Conservation (phyloP, 75 land plant species). For the Picea glauca region DNA sequence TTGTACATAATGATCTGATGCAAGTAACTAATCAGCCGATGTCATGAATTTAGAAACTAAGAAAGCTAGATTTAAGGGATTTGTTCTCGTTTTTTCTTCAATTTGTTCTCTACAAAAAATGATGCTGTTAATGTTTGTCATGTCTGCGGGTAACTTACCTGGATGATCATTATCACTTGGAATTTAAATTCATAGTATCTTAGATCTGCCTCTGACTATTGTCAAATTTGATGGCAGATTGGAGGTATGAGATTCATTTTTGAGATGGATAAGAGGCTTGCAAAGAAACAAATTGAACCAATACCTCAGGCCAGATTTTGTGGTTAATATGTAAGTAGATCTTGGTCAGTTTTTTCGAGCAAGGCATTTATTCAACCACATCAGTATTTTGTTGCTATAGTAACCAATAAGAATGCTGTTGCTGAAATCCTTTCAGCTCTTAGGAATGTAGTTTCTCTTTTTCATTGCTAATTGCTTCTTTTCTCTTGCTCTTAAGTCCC, state of each 20-base stretch:
- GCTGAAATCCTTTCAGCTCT: too few relatives aligned
- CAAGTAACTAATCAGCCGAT: neutral
- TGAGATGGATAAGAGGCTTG: slow-evolving; percentile 47
- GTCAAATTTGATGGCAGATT: slow-evolving; percentile 26
- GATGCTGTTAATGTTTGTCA: neutral
- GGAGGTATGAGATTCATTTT: slow-evolving; percentile 72
- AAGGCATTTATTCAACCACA: too few relatives aligned
- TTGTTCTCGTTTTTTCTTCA: neutral
- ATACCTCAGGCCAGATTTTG: too few relatives aligned
- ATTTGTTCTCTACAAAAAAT: neutral
- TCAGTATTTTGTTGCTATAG: too few relatives aligned
- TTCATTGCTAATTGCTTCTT: too few relatives aligned
- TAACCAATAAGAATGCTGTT: too few relatives aligned
- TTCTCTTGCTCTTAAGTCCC: too few relatives aligned
- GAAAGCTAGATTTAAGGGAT: neutral
- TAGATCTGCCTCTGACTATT: neutral
- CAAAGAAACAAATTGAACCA: slow-evolving; percentile 10
- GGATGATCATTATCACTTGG: neutral
- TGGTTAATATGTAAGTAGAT: too few relatives aligned
- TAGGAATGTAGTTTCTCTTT: too few relatives aligned
- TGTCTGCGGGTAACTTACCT: neutral
- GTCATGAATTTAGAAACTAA: neutral
- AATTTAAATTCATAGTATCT: neutral
- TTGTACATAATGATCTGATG: too few relatives aligned
- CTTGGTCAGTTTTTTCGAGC: too few relatives aligned